Percentiles rank a stretch among this genome's conserved stretches.
phyloP scores from a whole-genome alignment of 495 filamentous ascomycete species.

The Hypoxylon cercidicola region DNA sequence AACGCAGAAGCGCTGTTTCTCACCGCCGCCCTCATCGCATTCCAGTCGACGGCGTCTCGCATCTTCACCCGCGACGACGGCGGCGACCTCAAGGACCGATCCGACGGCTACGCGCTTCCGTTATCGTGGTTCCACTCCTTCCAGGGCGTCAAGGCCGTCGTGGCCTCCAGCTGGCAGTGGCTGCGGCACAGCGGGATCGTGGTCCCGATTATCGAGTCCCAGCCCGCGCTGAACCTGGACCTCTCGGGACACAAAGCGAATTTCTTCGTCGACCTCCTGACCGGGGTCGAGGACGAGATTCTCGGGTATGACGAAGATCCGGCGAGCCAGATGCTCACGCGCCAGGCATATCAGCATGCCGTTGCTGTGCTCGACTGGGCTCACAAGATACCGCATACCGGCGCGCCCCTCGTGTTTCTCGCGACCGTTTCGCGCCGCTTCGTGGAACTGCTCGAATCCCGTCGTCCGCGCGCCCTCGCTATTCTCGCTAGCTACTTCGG shows the following conservation, averaged over 20 bases:
- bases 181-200: slow-evolving; percentile 60
- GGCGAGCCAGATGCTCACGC: slow-evolving; percentile 44
- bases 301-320: slow-evolving; percentile 38
- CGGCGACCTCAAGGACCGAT: slow-evolving; percentile 39
- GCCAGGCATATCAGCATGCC: slow-evolving; percentile 64
- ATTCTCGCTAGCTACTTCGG: slow-evolving; percentile 67
- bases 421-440: slow-evolving; percentile 68
- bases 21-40: slow-evolving; percentile 65
- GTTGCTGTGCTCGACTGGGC: slow-evolving; percentile 67
- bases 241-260: slow-evolving; percentile 51
- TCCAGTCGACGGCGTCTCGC: slow-evolving; percentile 66
- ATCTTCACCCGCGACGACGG: slow-evolving; percentile 60
- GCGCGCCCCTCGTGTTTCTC: slow-evolving; percentile 64
- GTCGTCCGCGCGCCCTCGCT: slow-evolving; percentile 63
- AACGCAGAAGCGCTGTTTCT: slow-evolving; percentile 67
- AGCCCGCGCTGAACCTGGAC: slow-evolving; percentile 62
- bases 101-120: slow-evolving; percentile 56
- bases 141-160: slow-evolving; percentile 66
- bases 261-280: slow-evolving; percentile 64
- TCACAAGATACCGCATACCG: slow-evolving; percentile 64
- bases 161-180: slow-evolving; percentile 63
- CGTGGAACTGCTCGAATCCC: slow-evolving; percentile 61
- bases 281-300: slow-evolving; percentile 61
- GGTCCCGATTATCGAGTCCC: slow-evolving; percentile 64
- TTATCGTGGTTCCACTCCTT: slow-evolving; percentile 69